A percentile compares a stretch with the other conserved stretches of the same genome.
Conservation (phyloP, 1,284 basidiomycete genomes). For the Inonotus hispidus region DNA sequence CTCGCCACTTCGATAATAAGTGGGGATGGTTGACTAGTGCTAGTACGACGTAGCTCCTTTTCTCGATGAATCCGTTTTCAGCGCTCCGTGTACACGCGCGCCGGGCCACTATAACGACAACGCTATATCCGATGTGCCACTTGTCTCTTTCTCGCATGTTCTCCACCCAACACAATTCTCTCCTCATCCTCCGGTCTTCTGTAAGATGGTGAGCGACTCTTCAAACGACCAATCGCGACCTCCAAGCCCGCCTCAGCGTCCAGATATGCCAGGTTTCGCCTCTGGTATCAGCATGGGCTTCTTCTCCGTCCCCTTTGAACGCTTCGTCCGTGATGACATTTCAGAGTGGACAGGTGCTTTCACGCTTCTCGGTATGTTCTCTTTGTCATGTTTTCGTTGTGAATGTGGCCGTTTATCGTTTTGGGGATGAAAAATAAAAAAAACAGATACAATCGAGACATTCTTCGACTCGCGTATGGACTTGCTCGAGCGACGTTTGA, state of each 20-base stretch:
- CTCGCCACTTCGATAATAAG: too few species aligned
- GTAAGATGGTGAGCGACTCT: slow-evolving; percentile 13
- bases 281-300: slow-evolving; percentile 30
- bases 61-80: neutral
- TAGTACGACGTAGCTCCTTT: slow-evolving; percentile 1
- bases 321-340: slow-evolving; percentile 46
- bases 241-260: slow-evolving; percentile 12
- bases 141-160: neutral
- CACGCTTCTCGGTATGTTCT: slow-evolving; percentile 58
- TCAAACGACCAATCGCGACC: slow-evolving; percentile 15
- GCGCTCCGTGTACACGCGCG: neutral
- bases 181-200: neutral
- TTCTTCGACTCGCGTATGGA: slow-evolving; percentile 90
- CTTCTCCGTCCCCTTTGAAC: slow-evolving; percentile 49
- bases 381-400: neutral
- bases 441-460: slow-evolving; percentile 80
- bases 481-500: slow-evolving; percentile 79
- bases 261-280: slow-evolving; percentile 4
- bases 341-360: slow-evolving; percentile 57
- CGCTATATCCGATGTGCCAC: neutral
- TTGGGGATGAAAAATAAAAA: slow-evolving; percentile 5
- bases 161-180: neutral
- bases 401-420: slow-evolving; percentile 17
- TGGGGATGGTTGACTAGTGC: too few species aligned
- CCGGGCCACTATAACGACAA: neutral